Evolutionary conservation across 2,329 filamentous ascomycete genomes (phyloP), one percentile per base, ranked within the genome.

Genomic region (Xylaria sp.): DNA sequence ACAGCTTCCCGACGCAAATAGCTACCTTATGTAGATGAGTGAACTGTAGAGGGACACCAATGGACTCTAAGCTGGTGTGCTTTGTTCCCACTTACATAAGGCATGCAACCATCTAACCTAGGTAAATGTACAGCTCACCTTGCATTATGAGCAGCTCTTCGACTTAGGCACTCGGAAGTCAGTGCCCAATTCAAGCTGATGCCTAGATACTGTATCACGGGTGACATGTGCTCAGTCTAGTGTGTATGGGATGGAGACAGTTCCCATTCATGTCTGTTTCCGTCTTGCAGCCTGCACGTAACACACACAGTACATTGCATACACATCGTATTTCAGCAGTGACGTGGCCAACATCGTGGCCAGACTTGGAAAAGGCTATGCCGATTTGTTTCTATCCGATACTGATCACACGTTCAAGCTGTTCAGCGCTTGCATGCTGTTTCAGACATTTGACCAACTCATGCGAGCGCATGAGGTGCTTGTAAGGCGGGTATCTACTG

Each of bases 401-500:
- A n/a, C 40, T 45, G n/a, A 57, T 54, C 19, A 19, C 49, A 37
- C 53, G 23, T 53, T 43, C n/a, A 28, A 42, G 23, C 3, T 45
- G 49, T 23, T 33, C 23, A 19, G 21, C 45, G 25, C 33, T 28
- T 28, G 31, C 42, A 60, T 23, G 33, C 42, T 17, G 37, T 37
- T 51, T 40, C 33, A 28, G 21, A 51, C 23, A 11, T 15, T 11
- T 31, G 7, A 8, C 9, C 14, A 5, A 17, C 23, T 14, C 43
- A 31, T 11, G 5, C 23, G 23, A 14, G 4, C 14, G 19, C 15
- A 23, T 37, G 15, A 38, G 5, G 47, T 51, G 11, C 50, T 8
- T 51, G 15, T 43, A 28, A 37, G 28, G 57, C 28, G 61, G 51
- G 50, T 60, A 60, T 63, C 31, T 55, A 38, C 23, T 57, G 31